Evolutionary conservation across 176 grass and related monocot species (phyloP).

Genomic region (Themeda triandra): DNA sequence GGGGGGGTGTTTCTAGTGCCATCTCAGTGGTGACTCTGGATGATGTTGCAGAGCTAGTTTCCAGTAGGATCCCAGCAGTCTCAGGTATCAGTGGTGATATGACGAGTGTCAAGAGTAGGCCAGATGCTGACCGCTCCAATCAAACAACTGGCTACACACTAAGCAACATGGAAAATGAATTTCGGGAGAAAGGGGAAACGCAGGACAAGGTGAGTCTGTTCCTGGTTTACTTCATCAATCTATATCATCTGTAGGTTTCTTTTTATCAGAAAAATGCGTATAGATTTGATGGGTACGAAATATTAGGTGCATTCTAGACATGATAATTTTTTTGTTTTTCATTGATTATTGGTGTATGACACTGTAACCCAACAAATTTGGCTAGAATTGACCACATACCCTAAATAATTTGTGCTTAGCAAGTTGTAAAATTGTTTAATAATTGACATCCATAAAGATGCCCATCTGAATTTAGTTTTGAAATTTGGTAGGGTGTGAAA

Average conservation of each 20-base stretch:
- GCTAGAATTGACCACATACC: not conserved
- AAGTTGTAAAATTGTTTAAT: not conserved
- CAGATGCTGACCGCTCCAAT: not conserved
- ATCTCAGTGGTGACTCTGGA: not conserved
- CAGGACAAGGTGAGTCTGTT: constrained; percentile 17
- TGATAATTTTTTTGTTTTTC: not conserved
- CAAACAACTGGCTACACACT: not conserved
- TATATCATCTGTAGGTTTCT: not conserved
- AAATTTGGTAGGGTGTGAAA: not conserved
- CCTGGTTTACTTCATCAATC: not conserved
- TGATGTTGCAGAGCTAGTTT: not conserved
- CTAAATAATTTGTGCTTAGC: not conserved
- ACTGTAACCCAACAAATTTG: not conserved
- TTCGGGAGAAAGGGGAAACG: not conserved
- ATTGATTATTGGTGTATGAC: not conserved
- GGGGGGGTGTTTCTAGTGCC: not conserved
- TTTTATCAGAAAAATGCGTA: not conserved
- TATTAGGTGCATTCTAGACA: not conserved
- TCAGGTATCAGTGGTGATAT: not conserved
- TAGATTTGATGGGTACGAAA: not conserved
- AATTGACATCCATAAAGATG: not conserved
- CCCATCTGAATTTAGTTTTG: not conserved
- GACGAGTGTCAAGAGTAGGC: not conserved
- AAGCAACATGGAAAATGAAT: not conserved
- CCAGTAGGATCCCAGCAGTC: not conserved